These are phyloP conservation scores for Yamadazyma buinensis DNA, from an alignment of 1,139 yeast species.

Conservation along the genomic window DNA sequence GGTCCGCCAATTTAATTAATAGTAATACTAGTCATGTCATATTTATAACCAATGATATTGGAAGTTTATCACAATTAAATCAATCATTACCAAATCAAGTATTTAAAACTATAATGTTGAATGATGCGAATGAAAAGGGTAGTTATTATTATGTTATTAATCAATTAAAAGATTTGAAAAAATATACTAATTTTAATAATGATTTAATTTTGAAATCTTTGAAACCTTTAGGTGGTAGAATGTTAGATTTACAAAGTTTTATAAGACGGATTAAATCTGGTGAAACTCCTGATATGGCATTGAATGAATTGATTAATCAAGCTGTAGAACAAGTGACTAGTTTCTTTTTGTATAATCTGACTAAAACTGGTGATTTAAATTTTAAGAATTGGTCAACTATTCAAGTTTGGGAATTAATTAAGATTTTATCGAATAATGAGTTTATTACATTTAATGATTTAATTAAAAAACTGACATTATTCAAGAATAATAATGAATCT, in stretches of 20 bases:
- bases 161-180: conserved; percentile 41
- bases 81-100: conserved; percentile 83
- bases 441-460: conserved; percentile 49
- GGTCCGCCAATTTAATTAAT: conserved; percentile 78
- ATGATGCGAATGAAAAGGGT: conserved; percentile 75
- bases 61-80: conserved; percentile 64
- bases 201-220: conserved; percentile 32
- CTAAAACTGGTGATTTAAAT: conserved; percentile 20
- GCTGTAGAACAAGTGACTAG: conserved; percentile 88
- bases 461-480: conserved; percentile 52
- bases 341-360: conserved; percentile 53
- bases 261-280: conserved; percentile 86
- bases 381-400: conserved; percentile 60
- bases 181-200: conserved; percentile 39
- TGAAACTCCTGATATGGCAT: conserved; percentile 73
- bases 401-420: conserved; percentile 86
- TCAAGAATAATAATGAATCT: conserved; percentile 55
- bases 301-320: conserved; percentile 75
- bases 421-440: conserved; percentile 50
- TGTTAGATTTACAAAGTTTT: conserved; percentile 89
- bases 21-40: conserved; percentile 87
- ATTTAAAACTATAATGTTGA: conserved; percentile 66
- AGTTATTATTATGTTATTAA: conserved; percentile 69
- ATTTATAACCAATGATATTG: conserved; percentile 80
- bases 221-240: conserved; percentile 86